A percentile compares a stretch with the other conserved stretches of the same genome.
These are phyloP conservation scores for Coniochaeta ligniaria DNA, from an alignment of 2,329 filamentous ascomycete genomes.

Conservation along the genomic window DNA sequence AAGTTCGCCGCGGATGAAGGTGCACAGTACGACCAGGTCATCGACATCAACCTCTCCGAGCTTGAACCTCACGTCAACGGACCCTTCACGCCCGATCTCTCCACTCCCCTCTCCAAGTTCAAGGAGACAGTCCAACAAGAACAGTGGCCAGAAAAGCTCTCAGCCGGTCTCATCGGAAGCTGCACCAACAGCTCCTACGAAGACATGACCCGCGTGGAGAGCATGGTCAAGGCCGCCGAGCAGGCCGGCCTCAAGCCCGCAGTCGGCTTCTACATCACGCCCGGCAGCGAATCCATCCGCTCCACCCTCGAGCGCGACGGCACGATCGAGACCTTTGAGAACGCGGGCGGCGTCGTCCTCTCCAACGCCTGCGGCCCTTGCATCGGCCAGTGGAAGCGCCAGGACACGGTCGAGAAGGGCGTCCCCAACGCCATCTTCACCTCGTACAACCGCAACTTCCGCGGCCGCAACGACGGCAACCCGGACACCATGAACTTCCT, in stretches of 20 bases:
- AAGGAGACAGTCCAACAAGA: slow-evolving; percentile 76
- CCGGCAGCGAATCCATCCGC: slow-evolving; percentile 92
- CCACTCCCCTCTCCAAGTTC: slow-evolving; percentile 86
- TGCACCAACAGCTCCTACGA: slow-evolving; percentile 99
- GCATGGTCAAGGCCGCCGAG: slow-evolving; percentile 84
- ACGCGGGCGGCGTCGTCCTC: slow-evolving; percentile 80
- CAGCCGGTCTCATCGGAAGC: slow-evolving; percentile 90
- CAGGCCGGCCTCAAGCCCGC: slow-evolving; percentile 85
- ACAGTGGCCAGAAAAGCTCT: slow-evolving; percentile 84
- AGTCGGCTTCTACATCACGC: slow-evolving; percentile 91
- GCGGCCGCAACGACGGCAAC: slow-evolving; percentile 94
- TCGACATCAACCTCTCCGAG: slow-evolving; percentile 82
- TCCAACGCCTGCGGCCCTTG: slow-evolving; percentile 94
- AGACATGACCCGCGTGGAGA: slow-evolving; percentile 94
- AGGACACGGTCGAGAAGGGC: slow-evolving; percentile 76
- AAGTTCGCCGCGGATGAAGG: slow-evolving; percentile 71
- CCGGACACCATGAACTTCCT: slow-evolving; percentile 98
- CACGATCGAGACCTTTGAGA: slow-evolving; percentile 77
- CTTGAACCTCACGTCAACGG: slow-evolving; percentile 97
- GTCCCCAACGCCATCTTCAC: slow-evolving; percentile 90
- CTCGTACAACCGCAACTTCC: slow-evolving; percentile 98
- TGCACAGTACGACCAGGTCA: slow-evolving; percentile 83
- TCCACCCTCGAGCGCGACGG: slow-evolving; percentile 87
- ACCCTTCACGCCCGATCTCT: slow-evolving; percentile 91
- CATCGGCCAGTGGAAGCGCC: slow-evolving; percentile 92